Conservation (phyloP, 805 yeast genomes). For the Suhomyces prunicola region DNA sequence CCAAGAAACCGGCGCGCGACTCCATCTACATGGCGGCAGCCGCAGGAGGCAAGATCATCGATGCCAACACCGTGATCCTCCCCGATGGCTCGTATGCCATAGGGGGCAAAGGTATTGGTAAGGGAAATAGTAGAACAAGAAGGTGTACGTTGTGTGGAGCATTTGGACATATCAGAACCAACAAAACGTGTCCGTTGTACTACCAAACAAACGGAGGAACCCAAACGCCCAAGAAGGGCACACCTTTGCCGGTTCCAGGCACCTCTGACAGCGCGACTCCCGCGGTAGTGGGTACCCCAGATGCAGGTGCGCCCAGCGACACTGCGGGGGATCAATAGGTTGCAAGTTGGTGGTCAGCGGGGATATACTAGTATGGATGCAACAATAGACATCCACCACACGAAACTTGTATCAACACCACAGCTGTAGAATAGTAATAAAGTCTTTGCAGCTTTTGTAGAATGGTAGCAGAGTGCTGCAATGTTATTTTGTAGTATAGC, state of each 20-base stretch:
- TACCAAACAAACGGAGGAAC: slow-evolving; percentile 31
- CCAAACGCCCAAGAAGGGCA: background rate
- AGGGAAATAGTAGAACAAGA: slow-evolving; percentile 70
- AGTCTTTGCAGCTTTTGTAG: no score
- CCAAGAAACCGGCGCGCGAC: slow-evolving; percentile 31
- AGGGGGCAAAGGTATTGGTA: slow-evolving; percentile 69
- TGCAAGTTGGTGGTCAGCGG: background rate
- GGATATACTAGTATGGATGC: background rate
- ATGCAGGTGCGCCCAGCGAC: background rate
- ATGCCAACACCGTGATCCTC: slow-evolving; percentile 41
- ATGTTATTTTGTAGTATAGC: background rate
- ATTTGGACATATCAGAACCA: slow-evolving; percentile 90
- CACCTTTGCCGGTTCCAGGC: background rate
- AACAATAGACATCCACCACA: background rate
- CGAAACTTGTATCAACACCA: no score
- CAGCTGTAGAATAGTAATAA: no score
- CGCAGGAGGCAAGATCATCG: slow-evolving; percentile 41
- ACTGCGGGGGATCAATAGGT: background rate
- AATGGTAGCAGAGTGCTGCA: background rate
- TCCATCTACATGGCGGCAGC: slow-evolving; percentile 40
- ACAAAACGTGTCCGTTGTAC: slow-evolving; percentile 85
- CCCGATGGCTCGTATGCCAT: slow-evolving; percentile 45
- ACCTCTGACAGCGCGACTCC: background rate
- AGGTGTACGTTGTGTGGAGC: slow-evolving; percentile 96
- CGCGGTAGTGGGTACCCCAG: background rate